phyloP scores from a whole-genome alignment of 139 green algal species.

The Choricystis sp. region DNA sequence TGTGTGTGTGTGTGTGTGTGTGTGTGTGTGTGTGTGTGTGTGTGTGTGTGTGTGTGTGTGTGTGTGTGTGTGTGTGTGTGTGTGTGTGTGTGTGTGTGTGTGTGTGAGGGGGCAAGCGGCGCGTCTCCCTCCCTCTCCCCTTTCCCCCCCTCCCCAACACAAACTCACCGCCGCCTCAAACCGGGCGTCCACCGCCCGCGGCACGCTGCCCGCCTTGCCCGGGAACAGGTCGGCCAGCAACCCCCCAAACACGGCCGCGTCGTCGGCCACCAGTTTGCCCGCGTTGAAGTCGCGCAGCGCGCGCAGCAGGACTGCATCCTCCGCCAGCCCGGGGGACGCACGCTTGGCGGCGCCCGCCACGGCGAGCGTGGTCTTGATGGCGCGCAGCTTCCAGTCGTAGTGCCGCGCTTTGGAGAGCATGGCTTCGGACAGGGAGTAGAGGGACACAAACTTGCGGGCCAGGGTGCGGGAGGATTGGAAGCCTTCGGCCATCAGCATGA shows the following conservation, averaged over 20 bases:
- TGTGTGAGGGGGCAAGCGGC: too few relatives aligned
- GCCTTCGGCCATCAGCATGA: conserved; percentile 93
- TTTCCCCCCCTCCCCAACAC: not conserved
- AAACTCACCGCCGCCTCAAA: conserved; percentile 57
- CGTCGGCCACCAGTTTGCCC: conserved; percentile 78
- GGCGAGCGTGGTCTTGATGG: conserved; percentile 94
- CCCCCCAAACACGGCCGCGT: conserved; percentile 81
- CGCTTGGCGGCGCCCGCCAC: conserved; percentile 88
- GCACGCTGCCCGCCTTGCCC: conserved; percentile 62
- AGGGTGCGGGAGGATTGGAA: conserved; percentile 79
- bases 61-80: too few relatives aligned
- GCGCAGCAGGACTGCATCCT: conserved; percentile 77
- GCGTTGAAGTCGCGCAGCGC: conserved; percentile 91
- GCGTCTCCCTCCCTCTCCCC: not conserved
- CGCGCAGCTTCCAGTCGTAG: conserved; percentile 94
- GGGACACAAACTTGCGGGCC: conserved; percentile 78
- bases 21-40: too few relatives aligned
- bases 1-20: too few relatives aligned
- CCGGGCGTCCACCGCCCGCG: conserved; percentile 42
- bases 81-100: too few relatives aligned
- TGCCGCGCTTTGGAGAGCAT: conserved; percentile 71
- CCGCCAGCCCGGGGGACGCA: conserved; percentile 55
- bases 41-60: too few relatives aligned
- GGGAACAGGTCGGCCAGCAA: conserved; percentile 88
- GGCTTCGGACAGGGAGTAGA: conserved; percentile 87